phyloP scores from a whole-genome alignment of 805 yeast species.

The Ascoidea asiatica region DNA sequence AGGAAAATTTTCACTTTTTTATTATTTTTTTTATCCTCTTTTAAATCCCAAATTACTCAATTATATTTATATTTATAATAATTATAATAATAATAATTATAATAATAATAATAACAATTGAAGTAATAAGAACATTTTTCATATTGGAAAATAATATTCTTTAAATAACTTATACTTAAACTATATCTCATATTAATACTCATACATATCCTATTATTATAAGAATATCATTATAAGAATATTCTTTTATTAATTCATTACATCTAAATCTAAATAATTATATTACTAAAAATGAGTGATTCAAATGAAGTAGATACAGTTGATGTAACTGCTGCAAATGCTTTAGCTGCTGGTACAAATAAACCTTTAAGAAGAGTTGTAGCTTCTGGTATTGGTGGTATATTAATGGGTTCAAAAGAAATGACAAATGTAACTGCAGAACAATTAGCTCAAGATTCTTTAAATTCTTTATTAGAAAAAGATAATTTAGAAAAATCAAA shows the following conservation, averaged over 20 bases:
- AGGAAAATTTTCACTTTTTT: neutral
- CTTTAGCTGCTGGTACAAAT: conserved; percentile 73
- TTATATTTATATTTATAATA: too few species aligned
- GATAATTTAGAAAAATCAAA: conserved; percentile 28
- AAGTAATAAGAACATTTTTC: too few species aligned
- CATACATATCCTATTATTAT: neutral
- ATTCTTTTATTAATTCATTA: neutral
- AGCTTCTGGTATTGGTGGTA: conserved; percentile 66
- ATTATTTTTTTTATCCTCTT: neutral
- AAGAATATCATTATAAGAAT: neutral
- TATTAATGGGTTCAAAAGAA: conserved; percentile 69
- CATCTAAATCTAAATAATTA: neutral
- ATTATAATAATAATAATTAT: too few species aligned
- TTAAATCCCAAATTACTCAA: neutral
- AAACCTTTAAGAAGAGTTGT: conserved; percentile 58
- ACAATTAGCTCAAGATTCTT: conserved; percentile 38
- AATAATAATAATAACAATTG: too few species aligned
- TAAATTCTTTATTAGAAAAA: conserved; percentile 30
- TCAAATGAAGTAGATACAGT: conserved; percentile 19
- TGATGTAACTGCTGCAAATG: conserved; percentile 59
- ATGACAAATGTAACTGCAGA: conserved; percentile 58
- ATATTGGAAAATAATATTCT: too few species aligned
- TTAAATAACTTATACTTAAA: neutral
- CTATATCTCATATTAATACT: neutral
- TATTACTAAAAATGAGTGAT: too few species aligned